Evolutionary conservation across 176 grass and related monocot genomes (phyloP).

Genomic region (Oryza nivara): DNA sequence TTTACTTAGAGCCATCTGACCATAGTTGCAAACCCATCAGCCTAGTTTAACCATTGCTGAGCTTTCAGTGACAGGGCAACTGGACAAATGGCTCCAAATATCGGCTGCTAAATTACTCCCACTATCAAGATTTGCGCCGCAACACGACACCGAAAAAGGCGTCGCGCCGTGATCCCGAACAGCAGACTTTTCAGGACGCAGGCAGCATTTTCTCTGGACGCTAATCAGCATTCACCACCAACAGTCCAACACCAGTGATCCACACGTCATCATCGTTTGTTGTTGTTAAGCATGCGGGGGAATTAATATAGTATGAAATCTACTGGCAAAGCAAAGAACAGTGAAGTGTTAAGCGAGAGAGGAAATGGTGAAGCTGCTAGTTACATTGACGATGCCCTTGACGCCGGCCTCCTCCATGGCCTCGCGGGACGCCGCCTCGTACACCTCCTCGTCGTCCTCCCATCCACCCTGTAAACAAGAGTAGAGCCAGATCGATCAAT

Average conservation of each 20-base stretch:
- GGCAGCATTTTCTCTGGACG: neutral
- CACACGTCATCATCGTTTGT: constrained; percentile 1
- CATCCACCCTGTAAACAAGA: constrained; percentile 66
- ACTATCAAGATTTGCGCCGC: neutral
- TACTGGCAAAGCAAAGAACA: neutral
- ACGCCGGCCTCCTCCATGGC: constrained; percentile 90
- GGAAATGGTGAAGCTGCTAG: neutral
- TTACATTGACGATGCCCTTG: constrained; percentile 72
- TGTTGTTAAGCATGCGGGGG: neutral
- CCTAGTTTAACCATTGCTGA: constrained; percentile 37
- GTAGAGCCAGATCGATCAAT: neutral
- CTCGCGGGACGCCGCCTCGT: constrained; percentile 79
- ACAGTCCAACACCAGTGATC: neutral
- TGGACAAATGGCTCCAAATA: constrained; percentile 13
- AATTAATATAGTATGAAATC: constrained; percentile 1
- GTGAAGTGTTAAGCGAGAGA: neutral
- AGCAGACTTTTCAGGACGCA: constrained; percentile 13
- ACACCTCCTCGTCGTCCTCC: constrained; percentile 84
- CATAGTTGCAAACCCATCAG: constrained; percentile 1
- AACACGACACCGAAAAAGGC: neutral
- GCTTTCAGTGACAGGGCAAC: constrained; percentile 40
- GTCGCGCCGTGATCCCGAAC: neutral
- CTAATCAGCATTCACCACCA: neutral
- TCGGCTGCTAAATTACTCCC: constrained; percentile 33
- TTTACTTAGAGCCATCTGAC: constrained; percentile 10